Percentiles rank a stretch among this genome's conserved stretches.
phyloP scores from a whole-genome alignment of 768 basidiomycete genomes.

The Paxillus ammoniavirescens region DNA sequence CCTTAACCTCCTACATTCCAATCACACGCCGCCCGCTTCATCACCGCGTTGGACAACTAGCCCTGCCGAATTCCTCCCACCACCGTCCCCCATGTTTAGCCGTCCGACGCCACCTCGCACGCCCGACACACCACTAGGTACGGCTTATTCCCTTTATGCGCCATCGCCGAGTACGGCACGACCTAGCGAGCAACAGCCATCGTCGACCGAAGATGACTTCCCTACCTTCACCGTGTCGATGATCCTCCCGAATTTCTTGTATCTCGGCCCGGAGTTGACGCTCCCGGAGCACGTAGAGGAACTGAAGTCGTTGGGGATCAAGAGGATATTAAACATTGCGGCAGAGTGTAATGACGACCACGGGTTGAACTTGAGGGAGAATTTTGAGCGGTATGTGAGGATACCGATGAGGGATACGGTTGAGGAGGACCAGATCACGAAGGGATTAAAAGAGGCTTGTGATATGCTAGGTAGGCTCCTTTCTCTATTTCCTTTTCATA shows the following conservation, averaged over 20 bases:
- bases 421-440: conserved; percentile 86
- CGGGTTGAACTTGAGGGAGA: conserved; percentile 60
- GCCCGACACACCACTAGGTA: conserved; percentile 36
- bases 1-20: conserved; percentile 58
- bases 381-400: conserved; percentile 81
- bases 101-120: conserved; percentile 38
- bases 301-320: conserved; percentile 73
- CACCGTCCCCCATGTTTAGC: conserved; percentile 23
- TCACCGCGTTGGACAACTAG: conserved; percentile 41
- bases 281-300: conserved; percentile 71
- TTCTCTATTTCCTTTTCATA: conserved; percentile 2
- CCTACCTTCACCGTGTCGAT: conserved; percentile 81
- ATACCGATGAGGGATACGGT: conserved; percentile 96
- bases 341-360: conserved; percentile 86
- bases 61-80: conserved; percentile 39
- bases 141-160: conserved; percentile 25
- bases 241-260: conserved; percentile 89
- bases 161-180: conserved; percentile 65
- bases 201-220: conserved; percentile 43
- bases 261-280: conserved; percentile 86
- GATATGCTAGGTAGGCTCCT: conserved; percentile 68
- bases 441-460: conserved; percentile 82
- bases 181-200: conserved; percentile 41
- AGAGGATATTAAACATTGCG: conserved; percentile 88
- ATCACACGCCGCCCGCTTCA: conserved; percentile 53